Percentiles rank a stretch among this genome's conserved stretches.
These are phyloP conservation scores for Talaromyces stipitatus DNA, from an alignment of 495 filamentous ascomycete species.

Conservation along the genomic window DNA sequence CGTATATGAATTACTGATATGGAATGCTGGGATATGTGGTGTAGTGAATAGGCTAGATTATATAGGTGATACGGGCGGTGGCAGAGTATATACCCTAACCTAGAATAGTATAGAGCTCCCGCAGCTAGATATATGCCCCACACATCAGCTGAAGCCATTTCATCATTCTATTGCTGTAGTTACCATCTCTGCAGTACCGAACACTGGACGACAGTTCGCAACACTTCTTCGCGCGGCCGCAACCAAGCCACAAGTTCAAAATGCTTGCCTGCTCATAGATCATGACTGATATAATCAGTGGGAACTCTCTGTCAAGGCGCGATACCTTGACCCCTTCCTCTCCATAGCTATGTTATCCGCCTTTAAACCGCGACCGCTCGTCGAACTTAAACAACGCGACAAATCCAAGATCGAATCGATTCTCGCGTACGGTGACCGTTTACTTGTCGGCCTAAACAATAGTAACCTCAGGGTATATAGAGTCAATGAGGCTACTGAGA, in stretches of 20 bases:
- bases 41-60: too few relatives aligned
- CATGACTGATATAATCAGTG: background rate
- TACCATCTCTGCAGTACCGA: background rate
- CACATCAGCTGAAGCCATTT: too few relatives aligned
- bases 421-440: conserved; percentile 82
- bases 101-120: too few relatives aligned
- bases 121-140: too few relatives aligned
- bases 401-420: conserved; percentile 94
- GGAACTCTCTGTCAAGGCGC: background rate
- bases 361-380: conserved; percentile 89
- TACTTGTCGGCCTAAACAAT: conserved; percentile 85
- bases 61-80: too few relatives aligned
- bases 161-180: too few relatives aligned
- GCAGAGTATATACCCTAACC: too few relatives aligned
- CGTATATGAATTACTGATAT: too few relatives aligned
- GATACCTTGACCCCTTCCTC: conserved; percentile 8
- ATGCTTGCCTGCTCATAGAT: background rate
- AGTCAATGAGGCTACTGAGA: conserved; percentile 55
- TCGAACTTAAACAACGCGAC: conserved; percentile 92
- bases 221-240: background rate
- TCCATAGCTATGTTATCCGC: conserved; percentile 78
- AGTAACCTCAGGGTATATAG: conserved; percentile 87
- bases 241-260: background rate
- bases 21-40: too few relatives aligned
- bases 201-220: background rate